Percentiles rank a stretch among this genome's conserved stretches.
Conservation (phyloP, 495 filamentous ascomycete species). For the Penicillium macrosclerotiorum region DNA sequence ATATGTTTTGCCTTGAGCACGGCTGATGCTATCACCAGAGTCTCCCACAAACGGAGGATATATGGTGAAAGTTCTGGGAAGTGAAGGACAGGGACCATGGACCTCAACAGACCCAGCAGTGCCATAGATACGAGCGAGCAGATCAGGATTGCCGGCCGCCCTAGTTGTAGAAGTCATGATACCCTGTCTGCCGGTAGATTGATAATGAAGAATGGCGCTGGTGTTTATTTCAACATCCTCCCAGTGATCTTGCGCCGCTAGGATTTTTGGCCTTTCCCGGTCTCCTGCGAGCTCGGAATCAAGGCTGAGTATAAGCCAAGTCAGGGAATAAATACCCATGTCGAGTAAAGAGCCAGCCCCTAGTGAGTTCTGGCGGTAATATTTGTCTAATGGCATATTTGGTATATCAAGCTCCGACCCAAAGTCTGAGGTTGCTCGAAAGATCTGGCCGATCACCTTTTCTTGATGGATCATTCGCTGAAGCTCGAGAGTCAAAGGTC, state of each 20-base stretch:
- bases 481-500: slow-evolving; percentile 11
- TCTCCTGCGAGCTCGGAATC: slow-evolving; percentile 1
- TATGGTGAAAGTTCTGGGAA: slow-evolving; percentile 21
- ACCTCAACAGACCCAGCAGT: slow-evolving; percentile 20
- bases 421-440: slow-evolving; percentile 9
- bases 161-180: slow-evolving; percentile 20
- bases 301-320: slow-evolving; percentile 18
- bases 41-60: slow-evolving; percentile 1
- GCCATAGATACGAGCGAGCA: slow-evolving; percentile 18
- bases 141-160: slow-evolving; percentile 2
- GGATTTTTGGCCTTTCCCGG: slow-evolving; percentile 8
- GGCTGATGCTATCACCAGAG: not conserved
- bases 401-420: slow-evolving; percentile 7
- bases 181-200: slow-evolving; percentile 15
- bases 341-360: slow-evolving; percentile 19
- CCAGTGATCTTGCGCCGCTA: slow-evolving; percentile 16
- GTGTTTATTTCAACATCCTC: slow-evolving; percentile 22
- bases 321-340: slow-evolving; percentile 25
- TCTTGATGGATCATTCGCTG: slow-evolving; percentile 8
- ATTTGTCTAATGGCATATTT: slow-evolving; percentile 1
- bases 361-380: slow-evolving; percentile 9
- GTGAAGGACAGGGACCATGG: slow-evolving; percentile 16
- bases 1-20: slow-evolving; percentile 9
- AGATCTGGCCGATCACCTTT: slow-evolving; percentile 11
- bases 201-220: slow-evolving; percentile 17